These are phyloP conservation scores for Ulmus americana DNA, from an alignment of 331 rosid species.

Conservation along the genomic window DNA sequence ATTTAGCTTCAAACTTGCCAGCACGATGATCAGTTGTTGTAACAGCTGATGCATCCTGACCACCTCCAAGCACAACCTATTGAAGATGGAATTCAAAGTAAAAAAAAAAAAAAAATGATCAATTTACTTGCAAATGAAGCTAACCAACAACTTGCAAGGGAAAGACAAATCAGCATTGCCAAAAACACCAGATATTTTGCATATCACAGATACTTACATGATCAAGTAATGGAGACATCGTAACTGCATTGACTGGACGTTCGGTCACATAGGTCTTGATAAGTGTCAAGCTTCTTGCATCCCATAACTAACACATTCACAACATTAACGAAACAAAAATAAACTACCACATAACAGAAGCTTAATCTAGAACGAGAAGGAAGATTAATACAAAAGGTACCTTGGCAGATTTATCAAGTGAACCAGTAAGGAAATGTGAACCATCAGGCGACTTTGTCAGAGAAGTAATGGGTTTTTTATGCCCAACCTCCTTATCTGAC, in stretches of 20 bases:
- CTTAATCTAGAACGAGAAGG: neutral
- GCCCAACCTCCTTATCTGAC: slow-evolving; percentile 72
- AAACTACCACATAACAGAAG: neutral
- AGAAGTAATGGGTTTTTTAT: slow-evolving; percentile 63
- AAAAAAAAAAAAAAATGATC: neutral
- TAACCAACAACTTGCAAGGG: neutral
- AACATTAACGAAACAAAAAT: neutral
- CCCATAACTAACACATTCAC: slow-evolving; percentile 61
- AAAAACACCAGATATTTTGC: neutral
- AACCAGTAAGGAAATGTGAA: slow-evolving; percentile 76
- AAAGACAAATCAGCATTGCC: neutral
- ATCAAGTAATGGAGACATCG: slow-evolving; percentile 86
- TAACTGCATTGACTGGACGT: slow-evolving; percentile 90
- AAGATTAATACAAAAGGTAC: slow-evolving; percentile 22
- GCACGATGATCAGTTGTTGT: slow-evolving; percentile 95
- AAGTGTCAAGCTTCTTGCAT: slow-evolving; percentile 67
- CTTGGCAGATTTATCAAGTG: slow-evolving; percentile 83
- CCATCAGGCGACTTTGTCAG: slow-evolving; percentile 68
- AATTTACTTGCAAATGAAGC: neutral
- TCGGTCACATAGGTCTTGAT: slow-evolving; percentile 80
- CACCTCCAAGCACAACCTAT: slow-evolving; percentile 96
- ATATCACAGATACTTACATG: slow-evolving; percentile 51
- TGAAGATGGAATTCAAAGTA: neutral
- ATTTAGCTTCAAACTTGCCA: slow-evolving; percentile 97
- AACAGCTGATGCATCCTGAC: slow-evolving; percentile 91